Conservation (phyloP, 176 grass and related monocot species). For the Carex scoparia region DNA sequence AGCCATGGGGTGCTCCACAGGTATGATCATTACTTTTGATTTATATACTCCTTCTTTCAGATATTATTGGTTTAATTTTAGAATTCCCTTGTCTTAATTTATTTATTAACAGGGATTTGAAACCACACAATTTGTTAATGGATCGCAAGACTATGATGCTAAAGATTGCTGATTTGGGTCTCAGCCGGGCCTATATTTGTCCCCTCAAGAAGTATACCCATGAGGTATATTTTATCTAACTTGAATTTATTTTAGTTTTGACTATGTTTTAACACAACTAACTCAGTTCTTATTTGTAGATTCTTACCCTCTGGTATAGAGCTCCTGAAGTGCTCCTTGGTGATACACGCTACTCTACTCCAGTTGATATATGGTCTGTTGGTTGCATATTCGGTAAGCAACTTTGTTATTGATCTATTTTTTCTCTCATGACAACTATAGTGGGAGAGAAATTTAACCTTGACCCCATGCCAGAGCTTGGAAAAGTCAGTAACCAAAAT, state of each 20-base stretch:
- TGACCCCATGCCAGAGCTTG: neutral
- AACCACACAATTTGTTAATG: slow-evolving; percentile 97
- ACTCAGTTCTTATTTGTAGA: slow-evolving; percentile 35
- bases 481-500: neutral
- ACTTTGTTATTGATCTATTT: neutral
- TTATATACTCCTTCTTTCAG: neutral
- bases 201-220: slow-evolving; percentile 98
- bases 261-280: neutral
- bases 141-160: slow-evolving; percentile 88
- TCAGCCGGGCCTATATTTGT: slow-evolving; percentile 68
- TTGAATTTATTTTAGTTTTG: neutral
- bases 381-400: slow-evolving; percentile 88
- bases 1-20: slow-evolving; percentile 83
- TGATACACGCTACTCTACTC: slow-evolving; percentile 78
- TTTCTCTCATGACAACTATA: neutral
- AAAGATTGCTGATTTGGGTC: slow-evolving; percentile 93
- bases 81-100: neutral
- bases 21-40: slow-evolving; percentile 3
- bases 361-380: slow-evolving; percentile 93
- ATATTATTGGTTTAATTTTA: neutral
- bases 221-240: slow-evolving; percentile 42
- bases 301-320: slow-evolving; percentile 97
- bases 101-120: slow-evolving; percentile 52
- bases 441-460: neutral
- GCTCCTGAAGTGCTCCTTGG: slow-evolving; percentile 92